Evolutionary conservation across 169 alveolate species (phyloP), one percentile per base, ranked within the genome.

Genomic region (Miamiensis avidus): DNA sequence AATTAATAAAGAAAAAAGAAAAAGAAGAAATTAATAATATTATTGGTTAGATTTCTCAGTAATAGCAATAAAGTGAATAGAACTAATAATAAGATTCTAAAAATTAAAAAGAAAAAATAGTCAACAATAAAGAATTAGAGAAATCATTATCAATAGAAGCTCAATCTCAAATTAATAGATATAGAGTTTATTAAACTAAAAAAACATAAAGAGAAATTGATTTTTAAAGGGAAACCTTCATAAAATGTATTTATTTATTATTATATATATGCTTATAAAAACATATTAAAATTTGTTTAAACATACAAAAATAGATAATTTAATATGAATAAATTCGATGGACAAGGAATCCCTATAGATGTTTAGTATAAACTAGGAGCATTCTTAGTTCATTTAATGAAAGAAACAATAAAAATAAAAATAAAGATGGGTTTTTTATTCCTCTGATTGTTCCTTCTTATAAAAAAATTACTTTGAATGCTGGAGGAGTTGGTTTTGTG

Each of bases 301-400:
- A 73, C 74, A 79, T 79, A 78, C 28, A 79, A 78, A 33, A 79
- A 49, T 32, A 81, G 69, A n/a, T 30, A 79, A 64, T 49, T 74
- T n/a, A 34, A 79, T 29, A 49, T 49, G 69, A 86, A 86, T 31
- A 78, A 79, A 49, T 49, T 49, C 49, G 76, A 81, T 31, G 65
- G 74, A 20, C 29, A 74, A 64, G 84, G 84, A 0, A 74, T 86
- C 34, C 90, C 90, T 29, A 86, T 81, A 34, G 91, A 87, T 27
- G 77, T 77, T 25, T 74, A 86, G 27, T n/a, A 82, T 1, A 88
- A 90, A 83, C 76, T 93, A 27, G 96, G 94, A 0, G 88, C 93
- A 0, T 85, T 90, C n/a, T 74, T 93, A 31, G 83, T 92, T 27
- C 78, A 93, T 77, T 69, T 90, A 0, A 84, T 93, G 94, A 88